Evolutionary conservation across 2,329 filamentous ascomycete genomes (phyloP).

Genomic region (Paracorniculantispora psalliotae): DNA sequence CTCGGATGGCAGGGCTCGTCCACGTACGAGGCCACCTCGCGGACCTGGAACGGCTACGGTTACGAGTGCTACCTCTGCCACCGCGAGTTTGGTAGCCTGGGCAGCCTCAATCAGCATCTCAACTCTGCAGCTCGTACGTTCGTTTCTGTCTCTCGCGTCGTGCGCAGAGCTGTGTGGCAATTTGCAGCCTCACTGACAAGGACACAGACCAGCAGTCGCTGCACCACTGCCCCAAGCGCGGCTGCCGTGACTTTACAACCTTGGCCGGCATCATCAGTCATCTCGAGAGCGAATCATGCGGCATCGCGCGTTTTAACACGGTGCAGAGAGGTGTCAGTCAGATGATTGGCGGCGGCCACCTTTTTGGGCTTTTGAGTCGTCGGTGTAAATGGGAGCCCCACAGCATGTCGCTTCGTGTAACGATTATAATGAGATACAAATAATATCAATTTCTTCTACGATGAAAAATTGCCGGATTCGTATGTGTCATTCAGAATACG

Average conservation of each 20-base stretch:
- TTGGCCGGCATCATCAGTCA: slow-evolving; percentile 38
- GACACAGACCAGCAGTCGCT: slow-evolving; percentile 30
- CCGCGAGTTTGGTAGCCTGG: slow-evolving; percentile 31
- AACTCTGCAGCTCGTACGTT: slow-evolving; percentile 40
- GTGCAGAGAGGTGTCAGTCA: slow-evolving; percentile 25
- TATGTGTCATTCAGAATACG: too few relatives aligned
- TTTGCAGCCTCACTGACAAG: not conserved
- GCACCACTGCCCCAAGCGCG: slow-evolving; percentile 36
- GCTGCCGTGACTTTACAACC: slow-evolving; percentile 34
- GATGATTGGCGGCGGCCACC: slow-evolving; percentile 31
- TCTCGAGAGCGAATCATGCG: slow-evolving; percentile 40
- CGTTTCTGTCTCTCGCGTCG: too few relatives aligned
- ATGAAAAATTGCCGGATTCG: too few relatives aligned
- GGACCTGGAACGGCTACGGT: slow-evolving; percentile 38
- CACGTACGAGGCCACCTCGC: slow-evolving; percentile 32
- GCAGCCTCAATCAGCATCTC: slow-evolving; percentile 46
- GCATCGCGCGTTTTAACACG: slow-evolving; percentile 31
- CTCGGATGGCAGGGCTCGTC: slow-evolving; percentile 38
- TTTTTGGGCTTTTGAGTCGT: slow-evolving; percentile 48
- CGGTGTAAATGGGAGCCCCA: not conserved
- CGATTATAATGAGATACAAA: not conserved
- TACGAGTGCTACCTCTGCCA: slow-evolving; percentile 41
- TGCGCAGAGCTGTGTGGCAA: too few relatives aligned
- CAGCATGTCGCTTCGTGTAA: not conserved
- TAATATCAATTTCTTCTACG: too few relatives aligned